Base-by-base conservation (phyloP, 2,329 filamentous ascomycete species). In the Cordyceps pruinosa region DNA sequence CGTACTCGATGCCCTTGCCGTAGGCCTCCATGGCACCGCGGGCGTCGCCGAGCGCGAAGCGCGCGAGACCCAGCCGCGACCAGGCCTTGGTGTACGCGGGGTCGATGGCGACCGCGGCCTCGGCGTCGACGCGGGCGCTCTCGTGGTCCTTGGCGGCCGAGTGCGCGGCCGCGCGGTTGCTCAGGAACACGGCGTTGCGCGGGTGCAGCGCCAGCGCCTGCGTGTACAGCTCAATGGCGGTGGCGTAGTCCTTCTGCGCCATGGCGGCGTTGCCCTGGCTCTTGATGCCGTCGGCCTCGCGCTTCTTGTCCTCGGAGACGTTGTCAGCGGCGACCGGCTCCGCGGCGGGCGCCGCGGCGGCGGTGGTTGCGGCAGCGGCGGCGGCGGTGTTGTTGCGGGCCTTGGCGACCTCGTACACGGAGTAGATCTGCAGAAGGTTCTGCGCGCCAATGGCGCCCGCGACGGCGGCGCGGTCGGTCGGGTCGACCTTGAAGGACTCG, bases 31-130 rank as follows among this genome's bases (percentile, higher is more conserved):
- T 96, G 62, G 89, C 87, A 50, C 90, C 94, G 74, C 87, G 86
- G 57, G 90, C 87, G 68, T 99, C 93, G 34, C 92, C 93, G 52
- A 97, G 83, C 17, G 93, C 93, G 73, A 93, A 99, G 60, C 88
- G 84, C 44, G 94, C 94, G 39, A 97, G 85, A 21, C 94, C 94
- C 21, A 99, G 81, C 60, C 94, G 84, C 65, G 89, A 94, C 94
- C 94, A 99, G 17, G 91, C 94, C 77, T 99, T 97, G 63, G 92
- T 96, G 79, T 97, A 99, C 70, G 85, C 86, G 13, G 94, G 90
- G 72, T 99, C 94, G 56, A 91, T 82, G 58, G 84, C 83, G 57
- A 94, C 89, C 56, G 94, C 94, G 62, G 94, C 83, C 76, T 97
- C 93, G 47, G 94, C 94, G 72, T 99, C 94, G 60, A 86, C 80